Base-by-base conservation (phyloP, 1,284 basidiomycete genomes). In the Coniophora puteana region DNA sequence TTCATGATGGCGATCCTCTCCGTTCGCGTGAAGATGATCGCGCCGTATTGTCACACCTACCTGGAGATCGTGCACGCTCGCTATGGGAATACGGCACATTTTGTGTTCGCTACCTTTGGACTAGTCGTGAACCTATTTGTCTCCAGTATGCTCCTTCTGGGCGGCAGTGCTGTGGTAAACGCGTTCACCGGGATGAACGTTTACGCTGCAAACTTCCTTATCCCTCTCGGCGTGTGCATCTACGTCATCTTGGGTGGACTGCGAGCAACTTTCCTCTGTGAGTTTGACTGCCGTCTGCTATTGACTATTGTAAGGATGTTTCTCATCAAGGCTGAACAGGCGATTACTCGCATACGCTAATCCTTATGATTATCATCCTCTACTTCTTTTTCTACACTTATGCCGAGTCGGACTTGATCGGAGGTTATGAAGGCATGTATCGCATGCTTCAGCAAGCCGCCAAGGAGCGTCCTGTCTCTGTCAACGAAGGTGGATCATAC, bases 51-150 rank as follows among this genome's bases (percentile, higher is more conserved):
- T 7, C 74, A 78, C 47, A 76, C 74, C 14, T 81, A 67, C 63
- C 69, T 81, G 24, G 82, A 89, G 58, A 81, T 89, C 46, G 72
- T 89, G 83, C 66, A 68, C 81, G 58, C 80, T 77, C 68, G 88
- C 84, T 55, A 81, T 74, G 43, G 54, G 32, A 43, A 55, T 40
- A 27, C 48, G 29, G 65, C 47, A 10, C 35, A 29, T 24, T 38
- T 42, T 17, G 37, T 43, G 23, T 24, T 39, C 25, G 28, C 25
- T n/a, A 43, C 38, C 26, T 74, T 71, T 47, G 60, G 62, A 13
- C 56, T 85, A 2, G 71, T 74, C 5, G 81, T 80, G 34, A 83
- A 83, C 57, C 60, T 80, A 45, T 68, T 85, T 45, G 81, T 83
- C 14, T 78, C 76, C 8, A 69, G 72, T 44, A 77, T 73, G 76